Evolutionary conservation across 371 early-diverging fungal genomes (phyloP).

Genomic region (Mortierella sp.): DNA sequence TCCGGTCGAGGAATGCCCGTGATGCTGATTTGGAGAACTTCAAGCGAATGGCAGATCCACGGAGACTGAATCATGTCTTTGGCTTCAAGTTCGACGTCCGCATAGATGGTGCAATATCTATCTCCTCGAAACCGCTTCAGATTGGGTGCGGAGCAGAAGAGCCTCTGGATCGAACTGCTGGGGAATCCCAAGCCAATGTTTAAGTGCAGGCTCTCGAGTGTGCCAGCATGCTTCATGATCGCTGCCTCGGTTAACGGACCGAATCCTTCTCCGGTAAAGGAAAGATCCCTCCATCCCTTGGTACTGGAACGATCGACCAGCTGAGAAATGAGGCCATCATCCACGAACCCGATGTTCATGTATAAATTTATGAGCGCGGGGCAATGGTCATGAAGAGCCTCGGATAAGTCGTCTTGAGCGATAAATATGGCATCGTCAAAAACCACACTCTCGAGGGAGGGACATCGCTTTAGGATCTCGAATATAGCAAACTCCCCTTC

Average conservation of each 20-base stretch:
- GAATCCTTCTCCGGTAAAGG: not conserved
- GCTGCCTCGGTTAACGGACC: not conserved
- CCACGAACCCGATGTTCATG: too few species aligned
- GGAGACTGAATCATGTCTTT: constrained; percentile 8
- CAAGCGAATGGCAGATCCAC: constrained; percentile 1
- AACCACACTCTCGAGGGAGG: too few species aligned
- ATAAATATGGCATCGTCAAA: too few species aligned
- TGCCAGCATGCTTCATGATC: not conserved
- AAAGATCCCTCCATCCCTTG: not conserved
- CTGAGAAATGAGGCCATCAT: too few species aligned
- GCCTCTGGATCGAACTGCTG: not conserved
- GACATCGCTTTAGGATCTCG: too few species aligned
- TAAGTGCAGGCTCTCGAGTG: not conserved
- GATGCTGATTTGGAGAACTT: constrained; percentile 4
- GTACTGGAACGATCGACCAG: too few species aligned
- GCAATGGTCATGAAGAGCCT: too few species aligned
- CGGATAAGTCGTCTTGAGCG: too few species aligned
- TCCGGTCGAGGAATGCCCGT: constrained; percentile 15
- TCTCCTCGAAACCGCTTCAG: not conserved
- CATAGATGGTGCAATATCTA: not conserved
- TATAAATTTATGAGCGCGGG: too few species aligned
- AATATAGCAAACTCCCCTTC: too few species aligned
- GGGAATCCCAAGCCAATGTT: not conserved
- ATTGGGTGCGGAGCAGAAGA: constrained; percentile 2
- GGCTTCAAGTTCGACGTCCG: not conserved